Evolutionary conservation across 768 basidiomycete species (phyloP), one percentile per base, ranked within the genome.

Genomic region (Tremella mesenterica): DNA sequence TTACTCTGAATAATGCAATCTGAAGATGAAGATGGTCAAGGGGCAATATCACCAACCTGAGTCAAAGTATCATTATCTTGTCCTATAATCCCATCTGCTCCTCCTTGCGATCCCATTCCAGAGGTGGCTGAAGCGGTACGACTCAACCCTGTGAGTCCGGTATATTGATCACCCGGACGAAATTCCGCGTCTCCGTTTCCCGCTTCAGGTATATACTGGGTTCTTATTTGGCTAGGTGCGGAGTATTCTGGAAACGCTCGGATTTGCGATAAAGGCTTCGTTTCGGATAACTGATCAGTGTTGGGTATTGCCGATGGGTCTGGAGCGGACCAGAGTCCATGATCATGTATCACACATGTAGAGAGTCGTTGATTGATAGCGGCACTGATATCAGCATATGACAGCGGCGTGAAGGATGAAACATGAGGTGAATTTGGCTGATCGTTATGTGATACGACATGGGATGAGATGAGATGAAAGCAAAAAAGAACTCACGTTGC

Each of bases 211-310:
- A n/a, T 41, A 44, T 27, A 18, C 38, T 41, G 38, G 38, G 38
- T 16, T 41, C n/a, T 18, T 18, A 34, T 41, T 41, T 23, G 38
- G 38, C 4, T 23, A 2, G 36, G 50, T 39, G 46, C 18, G 20
- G 51, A 14, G 8, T 51, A 23, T 14, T 56, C 44, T 18, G 61
- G 61, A 48, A 67, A 67, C 12, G 50, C 65, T 16, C 59, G 57
- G 43, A 67, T 61, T 30, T 67, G 52, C 7, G 61, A 61, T 9
- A 63, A 46, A 12, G 65, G 65, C 3, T 61, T 63, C 52, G 7
- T 25, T 26, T 1, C 23, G 26, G 13, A 48, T 21, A 4, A 21
- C 48, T 9, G 48, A 13, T 10, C 56, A 43, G 20, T 45, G 52
- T 14, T 36, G 31, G 49, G 20, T 12, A 38, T 38, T 12, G 18